Evolutionary conservation across 208 protist genomes (phyloP).

Genomic region (Pavlovales sp.): DNA sequence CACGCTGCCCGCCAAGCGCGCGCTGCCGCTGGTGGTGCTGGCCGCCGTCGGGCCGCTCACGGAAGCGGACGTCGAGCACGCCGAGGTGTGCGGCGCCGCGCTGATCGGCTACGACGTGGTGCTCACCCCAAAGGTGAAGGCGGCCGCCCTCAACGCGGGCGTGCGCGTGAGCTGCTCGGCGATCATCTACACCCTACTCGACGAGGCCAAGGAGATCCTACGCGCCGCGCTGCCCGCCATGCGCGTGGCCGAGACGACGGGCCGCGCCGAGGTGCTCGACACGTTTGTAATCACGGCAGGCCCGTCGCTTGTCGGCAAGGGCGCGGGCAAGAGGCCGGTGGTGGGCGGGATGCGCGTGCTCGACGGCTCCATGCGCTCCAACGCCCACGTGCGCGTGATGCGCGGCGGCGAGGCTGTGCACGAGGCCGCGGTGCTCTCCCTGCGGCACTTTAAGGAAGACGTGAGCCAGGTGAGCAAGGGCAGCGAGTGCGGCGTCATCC

Average conservation of each 20-base stretch:
- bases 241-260: not conserved
- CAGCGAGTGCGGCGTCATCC: slow-evolving; percentile 21
- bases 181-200: not conserved
- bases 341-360: not conserved
- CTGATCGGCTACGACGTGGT: not conserved
- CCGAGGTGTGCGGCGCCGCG: not conserved
- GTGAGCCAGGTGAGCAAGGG: not conserved
- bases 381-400: not conserved
- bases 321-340: not conserved
- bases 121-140: not conserved
- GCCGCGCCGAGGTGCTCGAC: not conserved
- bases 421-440: not conserved
- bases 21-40: not conserved
- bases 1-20: not conserved
- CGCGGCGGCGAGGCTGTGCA: not conserved
- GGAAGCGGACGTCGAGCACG: not conserved
- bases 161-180: not conserved
- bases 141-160: too few species aligned
- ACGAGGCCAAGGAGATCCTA: not conserved
- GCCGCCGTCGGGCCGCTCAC: not conserved
- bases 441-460: slow-evolving; percentile 35
- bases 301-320: not conserved
- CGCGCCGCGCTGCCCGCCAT: not conserved
- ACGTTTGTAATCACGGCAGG: not conserved
- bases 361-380: not conserved